These are phyloP conservation scores for Nyctanthes arbortristis DNA, from an alignment of 257 asterid genomes.

Conservation along the genomic window DNA sequence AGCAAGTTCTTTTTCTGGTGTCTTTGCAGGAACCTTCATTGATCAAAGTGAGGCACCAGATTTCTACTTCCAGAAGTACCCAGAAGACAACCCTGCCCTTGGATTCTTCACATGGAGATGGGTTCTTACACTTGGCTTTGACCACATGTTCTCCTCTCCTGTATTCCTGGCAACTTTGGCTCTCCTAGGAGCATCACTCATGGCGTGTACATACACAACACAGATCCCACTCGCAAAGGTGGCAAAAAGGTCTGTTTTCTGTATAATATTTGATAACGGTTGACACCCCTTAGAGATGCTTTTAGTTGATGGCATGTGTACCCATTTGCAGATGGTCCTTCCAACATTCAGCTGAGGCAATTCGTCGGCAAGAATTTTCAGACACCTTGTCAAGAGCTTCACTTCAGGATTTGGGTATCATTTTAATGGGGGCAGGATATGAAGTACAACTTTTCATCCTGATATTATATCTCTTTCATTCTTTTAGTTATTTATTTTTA, in stretches of 20 bases:
- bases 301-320: constrained; percentile 15
- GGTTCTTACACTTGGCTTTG: constrained; percentile 78
- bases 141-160: constrained; percentile 90
- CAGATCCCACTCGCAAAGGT: constrained; percentile 82
- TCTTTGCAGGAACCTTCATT: constrained; percentile 58
- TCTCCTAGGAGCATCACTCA: constrained; percentile 83
- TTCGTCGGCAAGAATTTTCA: constrained; percentile 68
- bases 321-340: constrained; percentile 70
- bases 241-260: constrained; percentile 78
- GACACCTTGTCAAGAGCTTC: constrained; percentile 76
- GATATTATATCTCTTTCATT: neutral
- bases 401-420: constrained; percentile 65
- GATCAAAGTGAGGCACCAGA: constrained; percentile 80
- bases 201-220: constrained; percentile 85
- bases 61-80: constrained; percentile 56
- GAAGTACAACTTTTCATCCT: constrained; percentile 54
- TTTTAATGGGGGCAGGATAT: constrained; percentile 79
- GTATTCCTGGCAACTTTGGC: constrained; percentile 61
- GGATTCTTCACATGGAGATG: constrained; percentile 84
- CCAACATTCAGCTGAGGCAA: constrained; percentile 62
- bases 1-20: constrained; percentile 4
- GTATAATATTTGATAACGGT: constrained; percentile 13
- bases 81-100: constrained; percentile 68
- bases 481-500: neutral
- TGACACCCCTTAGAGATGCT: neutral